A percentile compares a stretch with the other conserved stretches of the same genome.
Evolutionary conservation across 2,329 filamentous ascomycete genomes (phyloP).

Genomic region (Cercospora janseana): DNA sequence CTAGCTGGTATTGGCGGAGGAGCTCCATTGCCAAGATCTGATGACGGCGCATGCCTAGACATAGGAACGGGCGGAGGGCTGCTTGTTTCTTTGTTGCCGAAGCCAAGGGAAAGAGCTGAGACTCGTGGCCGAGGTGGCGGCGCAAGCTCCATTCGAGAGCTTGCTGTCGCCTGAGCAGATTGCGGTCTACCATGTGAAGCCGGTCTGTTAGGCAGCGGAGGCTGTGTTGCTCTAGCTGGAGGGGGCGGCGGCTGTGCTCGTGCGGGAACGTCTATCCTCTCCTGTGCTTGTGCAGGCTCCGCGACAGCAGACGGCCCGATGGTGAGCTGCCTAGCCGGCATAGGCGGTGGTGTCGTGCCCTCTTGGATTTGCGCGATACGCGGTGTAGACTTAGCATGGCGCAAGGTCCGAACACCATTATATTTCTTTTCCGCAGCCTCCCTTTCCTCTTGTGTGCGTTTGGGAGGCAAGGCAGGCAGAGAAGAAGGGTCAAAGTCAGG

Average conservation of each 20-base stretch:
- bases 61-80: slow-evolving; percentile 17
- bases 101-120: slow-evolving; percentile 33
- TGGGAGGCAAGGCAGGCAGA: slow-evolving; percentile 56
- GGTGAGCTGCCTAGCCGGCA: slow-evolving; percentile 17
- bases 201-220: slow-evolving; percentile 5
- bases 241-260: slow-evolving; percentile 17
- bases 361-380: slow-evolving; percentile 25
- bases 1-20: slow-evolving; percentile 55
- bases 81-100: slow-evolving; percentile 28
- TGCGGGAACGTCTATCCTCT: not conserved
- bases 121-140: slow-evolving; percentile 28
- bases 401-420: slow-evolving; percentile 21
- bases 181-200: not conserved
- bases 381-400: slow-evolving; percentile 28
- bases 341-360: slow-evolving; percentile 31
- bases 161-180: slow-evolving; percentile 4
- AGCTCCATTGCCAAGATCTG: slow-evolving; percentile 23
- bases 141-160: slow-evolving; percentile 20
- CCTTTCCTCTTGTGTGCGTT: slow-evolving; percentile 44
- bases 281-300: not conserved
- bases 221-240: slow-evolving; percentile 32
- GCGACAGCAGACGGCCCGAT: slow-evolving; percentile 18
- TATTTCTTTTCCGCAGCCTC: slow-evolving; percentile 36
- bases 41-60: slow-evolving; percentile 13
- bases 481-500: slow-evolving; percentile 57